Conservation (phyloP, 73 alveolate genomes). For the Tetrahymena thermophila region DNA sequence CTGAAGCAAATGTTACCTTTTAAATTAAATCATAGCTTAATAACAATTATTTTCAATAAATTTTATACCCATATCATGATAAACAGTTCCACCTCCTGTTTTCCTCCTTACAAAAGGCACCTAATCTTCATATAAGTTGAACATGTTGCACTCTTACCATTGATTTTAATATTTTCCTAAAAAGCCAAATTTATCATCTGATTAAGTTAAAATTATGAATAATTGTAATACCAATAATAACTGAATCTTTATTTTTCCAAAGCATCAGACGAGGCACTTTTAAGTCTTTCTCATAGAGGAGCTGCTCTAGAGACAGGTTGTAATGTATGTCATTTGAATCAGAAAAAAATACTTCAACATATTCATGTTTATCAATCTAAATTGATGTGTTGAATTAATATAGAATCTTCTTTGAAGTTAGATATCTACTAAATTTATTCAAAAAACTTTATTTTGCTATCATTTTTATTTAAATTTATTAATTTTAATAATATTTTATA, state of each 20-base stretch:
- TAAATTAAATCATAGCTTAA: not conserved
- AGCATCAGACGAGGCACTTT: not conserved
- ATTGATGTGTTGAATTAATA: not conserved
- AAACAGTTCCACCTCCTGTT: conserved; percentile 3
- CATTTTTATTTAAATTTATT: not conserved
- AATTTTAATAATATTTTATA: too few species aligned
- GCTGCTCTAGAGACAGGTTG: not conserved
- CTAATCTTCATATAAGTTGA: not conserved
- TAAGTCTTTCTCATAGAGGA: not conserved
- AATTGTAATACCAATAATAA: not conserved
- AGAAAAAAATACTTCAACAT: not conserved
- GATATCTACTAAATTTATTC: not conserved
- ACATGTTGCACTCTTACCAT: not conserved
- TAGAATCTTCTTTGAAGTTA: not conserved
- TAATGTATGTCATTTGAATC: not conserved
- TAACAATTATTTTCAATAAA: too few species aligned
- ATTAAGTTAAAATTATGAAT: not conserved
- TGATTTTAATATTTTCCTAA: not conserved
- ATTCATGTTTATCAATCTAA: not conserved
- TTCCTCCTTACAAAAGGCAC: not conserved
- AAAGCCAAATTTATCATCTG: not conserved
- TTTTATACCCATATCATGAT: not conserved
- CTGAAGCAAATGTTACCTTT: not conserved
- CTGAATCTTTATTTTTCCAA: not conserved
- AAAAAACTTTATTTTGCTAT: not conserved